Base-by-base conservation (phyloP, 345 rosid species). In the Sonneratia alba region DNA sequence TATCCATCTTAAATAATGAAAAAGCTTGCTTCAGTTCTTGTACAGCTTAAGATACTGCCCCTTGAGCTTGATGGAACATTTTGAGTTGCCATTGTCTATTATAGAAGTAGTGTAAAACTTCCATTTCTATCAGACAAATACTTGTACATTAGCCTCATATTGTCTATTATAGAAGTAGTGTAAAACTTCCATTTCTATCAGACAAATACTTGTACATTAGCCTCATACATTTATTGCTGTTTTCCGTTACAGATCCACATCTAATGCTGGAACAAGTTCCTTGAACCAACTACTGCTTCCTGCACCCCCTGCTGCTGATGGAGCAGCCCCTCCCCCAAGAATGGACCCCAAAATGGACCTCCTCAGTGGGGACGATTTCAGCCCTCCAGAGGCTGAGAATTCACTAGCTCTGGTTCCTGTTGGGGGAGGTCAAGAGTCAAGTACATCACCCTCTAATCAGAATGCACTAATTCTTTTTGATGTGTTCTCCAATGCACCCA, bases 391-490 rank as follows among this genome's bases (percentile, higher is more conserved):
- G 82, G 86, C 85, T 37, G 87, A 84, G 0, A 75, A 42, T 78
- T 85, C 91, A 70, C 84, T 88, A 68, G 97, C 99, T 76, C 88
- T 96, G 72, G 97, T 92, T 81, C 88, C 95, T 78, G 83, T 89
- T 66, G 92, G 85, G 70, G 84, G 85, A 72, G 84, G 55, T 63
- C 84, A 87, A 57, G 91, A 85, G 71, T 78, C 90, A 67, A 78
- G 79, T 75, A 80, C 82, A 66, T 78, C 93, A 69, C 76, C 73
- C 61, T 86, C 93, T n/a, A 90, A 91, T 80, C 89, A 92, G 81
- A 95, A 90, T 78, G 96, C 97, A 45, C 90, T 95, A 45, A 88
- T 85, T 77, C 91, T 95, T 71, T 82, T 92, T 14, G 99, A 95
- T 79, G 85, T 95, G 93, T 90, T 87, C 73, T 83, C 93, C 59